Evolutionary conservation across 768 basidiomycete genomes (phyloP).

Genomic region (Trametes coccinea): DNA sequence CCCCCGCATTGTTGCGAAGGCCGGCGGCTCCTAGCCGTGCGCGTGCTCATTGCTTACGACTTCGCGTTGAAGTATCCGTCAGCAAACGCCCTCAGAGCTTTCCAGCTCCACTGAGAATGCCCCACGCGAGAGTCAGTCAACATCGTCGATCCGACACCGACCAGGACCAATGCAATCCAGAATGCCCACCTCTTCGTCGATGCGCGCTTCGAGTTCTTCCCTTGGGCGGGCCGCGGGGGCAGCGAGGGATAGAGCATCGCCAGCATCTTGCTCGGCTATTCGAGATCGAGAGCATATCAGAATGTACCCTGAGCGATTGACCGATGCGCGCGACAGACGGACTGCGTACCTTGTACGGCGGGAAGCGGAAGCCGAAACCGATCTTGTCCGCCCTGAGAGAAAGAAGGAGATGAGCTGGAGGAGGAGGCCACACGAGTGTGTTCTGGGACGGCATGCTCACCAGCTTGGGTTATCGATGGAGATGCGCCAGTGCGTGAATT

Average conservation of each 20-base stretch:
- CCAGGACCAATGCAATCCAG: too few species aligned
- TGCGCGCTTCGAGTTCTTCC: background rate
- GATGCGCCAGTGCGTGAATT: slow-evolving; percentile 72
- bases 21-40: too few species aligned
- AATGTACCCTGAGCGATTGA: too few species aligned
- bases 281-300: background rate
- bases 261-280: background rate
- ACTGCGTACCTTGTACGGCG: background rate
- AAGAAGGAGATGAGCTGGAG: background rate
- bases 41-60: too few species aligned
- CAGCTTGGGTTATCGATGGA: slow-evolving; percentile 46
- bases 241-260: background rate
- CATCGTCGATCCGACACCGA: too few species aligned
- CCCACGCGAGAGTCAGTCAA: too few species aligned
- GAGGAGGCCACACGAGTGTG: background rate
- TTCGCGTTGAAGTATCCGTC: too few species aligned
- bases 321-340: background rate
- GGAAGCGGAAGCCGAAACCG: background rate
- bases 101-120: too few species aligned
- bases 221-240: background rate
- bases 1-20: too few species aligned
- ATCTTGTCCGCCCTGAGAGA: background rate
- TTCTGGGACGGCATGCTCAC: slow-evolving; percentile 23
- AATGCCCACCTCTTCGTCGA: background rate
- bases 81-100: too few species aligned